Conservation (phyloP, 495 filamentous ascomycete species). For the Cercophora samala region DNA sequence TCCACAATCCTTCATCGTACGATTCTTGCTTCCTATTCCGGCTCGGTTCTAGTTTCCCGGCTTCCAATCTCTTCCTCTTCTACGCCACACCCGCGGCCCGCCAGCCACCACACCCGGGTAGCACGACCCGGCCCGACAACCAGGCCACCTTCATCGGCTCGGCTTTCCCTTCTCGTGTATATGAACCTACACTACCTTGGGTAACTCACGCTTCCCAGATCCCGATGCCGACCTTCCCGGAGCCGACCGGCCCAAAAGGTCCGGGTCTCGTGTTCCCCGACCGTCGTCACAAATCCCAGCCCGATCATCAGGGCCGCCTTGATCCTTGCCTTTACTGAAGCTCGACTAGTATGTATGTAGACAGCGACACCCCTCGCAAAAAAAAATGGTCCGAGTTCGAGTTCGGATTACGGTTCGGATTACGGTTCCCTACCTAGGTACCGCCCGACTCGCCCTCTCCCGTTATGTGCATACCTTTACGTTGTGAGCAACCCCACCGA, state of each 20-base stretch:
- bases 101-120: neutral
- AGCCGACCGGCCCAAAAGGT: no score
- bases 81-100: neutral
- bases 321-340: neutral
- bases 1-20: neutral
- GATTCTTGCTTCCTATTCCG: neutral
- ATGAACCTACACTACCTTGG: no score
- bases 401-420: neutral
- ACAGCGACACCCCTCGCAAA: no score
- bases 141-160: neutral
- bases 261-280: no score
- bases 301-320: neutral
- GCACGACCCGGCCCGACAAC: neutral
- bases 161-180: neutral
- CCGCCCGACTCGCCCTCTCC: neutral
- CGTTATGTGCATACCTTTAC: neutral
- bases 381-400: neutral
- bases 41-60: neutral
- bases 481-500: no score
- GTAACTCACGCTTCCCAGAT: neutral
- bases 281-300: neutral
- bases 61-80: neutral
- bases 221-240: neutral
- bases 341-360: no score
- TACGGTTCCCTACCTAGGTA: neutral